Base-by-base conservation (phyloP, 306 rosid genomes). In the Oemleria cerasiformis region DNA sequence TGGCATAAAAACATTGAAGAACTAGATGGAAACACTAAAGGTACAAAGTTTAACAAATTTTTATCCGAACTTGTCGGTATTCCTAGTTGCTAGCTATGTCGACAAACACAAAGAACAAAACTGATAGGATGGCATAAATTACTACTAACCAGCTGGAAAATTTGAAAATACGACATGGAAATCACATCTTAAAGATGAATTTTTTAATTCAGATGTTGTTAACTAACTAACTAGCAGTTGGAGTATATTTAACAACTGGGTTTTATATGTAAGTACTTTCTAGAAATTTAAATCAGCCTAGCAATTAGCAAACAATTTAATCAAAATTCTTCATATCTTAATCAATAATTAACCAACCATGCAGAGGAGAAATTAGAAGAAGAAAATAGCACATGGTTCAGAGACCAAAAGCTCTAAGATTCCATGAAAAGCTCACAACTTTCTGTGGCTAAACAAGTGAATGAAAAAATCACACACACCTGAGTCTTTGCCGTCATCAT, bases 401-500 rank as follows among this genome's bases (percentile, higher is more conserved):
- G 40, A 36, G 9, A 44, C 54, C 7, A 6, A 9, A 67, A 67
- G 17, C 14, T 8, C 34, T 44, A n/a, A 64, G 11, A 69, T 39
- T 63, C 39, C 43, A 53, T 12, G 30, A 20, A 45, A 20, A 17
- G n/a, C 11, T 9, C 0, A 45, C 21, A 9, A 49, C 5, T 54
- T 43, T 16, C 19, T 43, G 58, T 49, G 34, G 64, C n/a, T 58
- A 14, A 3, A 63, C 41, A 65, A 56, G 0, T 42, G 4, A 45
- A 44, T 15, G 5, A 42, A 9, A 10, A 41, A 41, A 25, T 39
- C 43, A 65, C 80, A 65, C 80, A 70, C 67, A 80, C 96, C 95
- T 25, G 88, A 53, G 70, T 80, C 85, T 79, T 78, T 78, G 84
- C 71, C 75, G 1, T 45, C 82, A 82, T 85, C 92, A 71, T 77